phyloP scores from a whole-genome alignment of 73 alveolate genomes.

The Paramecium sonneborni region DNA sequence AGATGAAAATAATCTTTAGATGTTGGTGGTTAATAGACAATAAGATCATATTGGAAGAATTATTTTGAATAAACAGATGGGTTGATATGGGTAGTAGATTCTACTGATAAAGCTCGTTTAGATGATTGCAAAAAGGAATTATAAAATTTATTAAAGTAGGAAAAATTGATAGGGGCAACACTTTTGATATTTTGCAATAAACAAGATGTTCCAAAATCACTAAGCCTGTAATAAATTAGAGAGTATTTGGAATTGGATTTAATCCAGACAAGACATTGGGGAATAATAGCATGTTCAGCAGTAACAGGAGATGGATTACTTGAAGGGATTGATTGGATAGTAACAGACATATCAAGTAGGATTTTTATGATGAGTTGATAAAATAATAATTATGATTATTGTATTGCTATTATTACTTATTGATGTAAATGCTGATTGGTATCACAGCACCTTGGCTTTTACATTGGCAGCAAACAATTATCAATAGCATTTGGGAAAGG shows the following conservation, averaged over 20 bases:
- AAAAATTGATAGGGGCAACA: slow-evolving; percentile 79
- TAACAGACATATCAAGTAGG: slow-evolving; percentile 96
- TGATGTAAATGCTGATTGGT: slow-evolving; percentile 17
- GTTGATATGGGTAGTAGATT: slow-evolving; percentile 96
- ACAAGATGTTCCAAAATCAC: slow-evolving; percentile 98
- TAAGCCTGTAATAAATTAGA: slow-evolving; percentile 83
- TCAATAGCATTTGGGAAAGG: background rate
- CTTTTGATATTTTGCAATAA: slow-evolving; percentile 89
- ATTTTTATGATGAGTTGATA: slow-evolving; percentile 94
- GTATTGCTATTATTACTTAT: background rate
- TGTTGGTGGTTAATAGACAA: slow-evolving; percentile 99
- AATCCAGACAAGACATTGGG: slow-evolving; percentile 90
- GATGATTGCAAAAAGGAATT: slow-evolving; percentile 93
- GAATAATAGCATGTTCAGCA: slow-evolving; percentile 90
- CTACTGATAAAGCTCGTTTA: slow-evolving; percentile 96
- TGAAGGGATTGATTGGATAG: slow-evolving; percentile 98
- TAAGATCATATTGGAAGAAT: slow-evolving; percentile 98
- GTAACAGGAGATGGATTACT: slow-evolving; percentile 95
- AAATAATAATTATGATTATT: background rate
- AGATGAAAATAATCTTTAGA: background rate
- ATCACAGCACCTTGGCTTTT: background rate
- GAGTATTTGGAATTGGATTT: slow-evolving; percentile 83
- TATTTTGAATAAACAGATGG: slow-evolving; percentile 99
- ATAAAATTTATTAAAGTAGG: slow-evolving; percentile 68
- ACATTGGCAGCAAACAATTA: background rate